phyloP scores from a whole-genome alignment of 176 grass and related monocot genomes.

The Juncus inflexus region DNA sequence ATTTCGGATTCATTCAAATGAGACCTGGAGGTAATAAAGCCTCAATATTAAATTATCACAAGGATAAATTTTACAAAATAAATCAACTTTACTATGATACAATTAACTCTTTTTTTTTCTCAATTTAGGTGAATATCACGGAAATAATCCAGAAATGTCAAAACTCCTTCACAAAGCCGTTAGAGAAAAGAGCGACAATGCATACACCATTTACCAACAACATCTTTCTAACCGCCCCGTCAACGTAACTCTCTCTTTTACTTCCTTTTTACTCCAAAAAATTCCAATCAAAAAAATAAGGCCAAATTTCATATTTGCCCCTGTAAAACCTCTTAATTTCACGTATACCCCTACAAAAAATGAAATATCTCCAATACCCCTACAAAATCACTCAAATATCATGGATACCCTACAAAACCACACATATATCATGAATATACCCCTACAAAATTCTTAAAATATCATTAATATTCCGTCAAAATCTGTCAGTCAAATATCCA shows the following conservation, averaged over 20 bases:
- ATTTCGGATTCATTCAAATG: slow-evolving; percentile 97
- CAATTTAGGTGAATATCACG: slow-evolving; percentile 82
- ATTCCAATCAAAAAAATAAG: too few species aligned
- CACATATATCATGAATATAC: too few species aligned
- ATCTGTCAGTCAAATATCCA: too few species aligned
- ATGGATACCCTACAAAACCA: too few species aligned
- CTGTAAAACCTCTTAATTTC: too few species aligned
- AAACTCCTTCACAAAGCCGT: slow-evolving; percentile 97
- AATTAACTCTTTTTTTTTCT: not conserved
- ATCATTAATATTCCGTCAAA: too few species aligned
- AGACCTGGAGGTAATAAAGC: slow-evolving; percentile 84
- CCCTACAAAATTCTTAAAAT: too few species aligned
- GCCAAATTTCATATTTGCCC: too few species aligned
- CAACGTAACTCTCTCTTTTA: slow-evolving; percentile 66
- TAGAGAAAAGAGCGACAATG: slow-evolving; percentile 90
- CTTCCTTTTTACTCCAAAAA: slow-evolving; percentile 18
- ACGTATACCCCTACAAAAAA: too few species aligned
- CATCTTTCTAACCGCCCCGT: slow-evolving; percentile 97
- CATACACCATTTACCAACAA: slow-evolving; percentile 93
- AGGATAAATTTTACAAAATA: not conserved
- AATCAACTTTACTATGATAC: not conserved
- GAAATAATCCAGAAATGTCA: slow-evolving; percentile 99
- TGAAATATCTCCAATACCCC: too few species aligned
- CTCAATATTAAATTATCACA: too few species aligned
- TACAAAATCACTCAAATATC: too few species aligned